Evolutionary conservation across 768 basidiomycete genomes (phyloP).

Genomic region (Russula dissimulans): DNA sequence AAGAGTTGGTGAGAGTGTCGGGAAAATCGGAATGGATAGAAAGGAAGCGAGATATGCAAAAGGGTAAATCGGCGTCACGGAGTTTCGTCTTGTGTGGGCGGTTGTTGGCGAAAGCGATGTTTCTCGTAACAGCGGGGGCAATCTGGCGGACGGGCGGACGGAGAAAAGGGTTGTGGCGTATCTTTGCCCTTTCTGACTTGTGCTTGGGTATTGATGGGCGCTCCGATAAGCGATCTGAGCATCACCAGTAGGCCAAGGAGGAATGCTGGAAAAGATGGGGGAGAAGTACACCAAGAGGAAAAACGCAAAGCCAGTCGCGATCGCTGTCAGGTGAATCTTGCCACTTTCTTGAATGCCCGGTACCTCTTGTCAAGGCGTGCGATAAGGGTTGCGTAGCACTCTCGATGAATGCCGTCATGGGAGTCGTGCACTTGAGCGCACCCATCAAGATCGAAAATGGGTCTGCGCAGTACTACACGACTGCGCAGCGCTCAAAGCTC

Average conservation of each 20-base stretch:
- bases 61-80: no score
- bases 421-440: constrained; percentile 68
- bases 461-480: constrained; percentile 78
- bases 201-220: no score
- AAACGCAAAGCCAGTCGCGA: constrained; percentile 65
- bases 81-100: no score
- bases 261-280: constrained; percentile 85
- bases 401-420: constrained; percentile 78
- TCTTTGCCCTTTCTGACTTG: no score
- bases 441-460: constrained; percentile 77
- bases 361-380: not conserved
- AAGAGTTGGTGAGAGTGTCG: no score
- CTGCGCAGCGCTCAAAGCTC: constrained; percentile 77
- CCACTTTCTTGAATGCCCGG: constrained; percentile 55
- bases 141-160: no score
- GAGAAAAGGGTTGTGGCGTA: no score
- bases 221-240: constrained; percentile 28
- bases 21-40: no score
- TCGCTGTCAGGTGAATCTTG: constrained; percentile 75
- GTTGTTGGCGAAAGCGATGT: no score
- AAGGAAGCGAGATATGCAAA: no score
- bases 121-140: no score
- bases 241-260: constrained; percentile 80
- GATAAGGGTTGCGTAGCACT: constrained; percentile 37
- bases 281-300: constrained; percentile 82